Evolutionary conservation across 2,329 filamentous ascomycete species (phyloP), one percentile per base, ranked within the genome.

Genomic region (Atkinsonella hypoxylon): DNA sequence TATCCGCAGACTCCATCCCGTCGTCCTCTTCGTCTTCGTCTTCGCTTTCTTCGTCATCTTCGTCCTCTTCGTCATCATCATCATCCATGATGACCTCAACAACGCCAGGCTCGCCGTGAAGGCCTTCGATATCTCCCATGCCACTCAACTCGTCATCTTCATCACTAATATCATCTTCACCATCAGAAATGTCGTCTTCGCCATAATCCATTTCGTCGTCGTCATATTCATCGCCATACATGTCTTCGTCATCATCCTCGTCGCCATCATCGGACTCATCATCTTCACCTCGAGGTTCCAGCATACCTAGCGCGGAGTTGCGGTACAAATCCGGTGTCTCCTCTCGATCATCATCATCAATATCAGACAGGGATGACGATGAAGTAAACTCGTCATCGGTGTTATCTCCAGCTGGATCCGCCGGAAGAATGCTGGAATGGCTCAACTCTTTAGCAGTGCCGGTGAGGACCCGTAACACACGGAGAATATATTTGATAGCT

Each of bases 251-350:
- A 45, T 89, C 89, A 54, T 81, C 76, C 54, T 69, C 83, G 52
- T 87, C 81, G 53, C 83, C 84, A 15, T 82, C 83, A 32, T 88
- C 86, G 34, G 87, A 89, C 47, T 88, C 89, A 55, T 91, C 88
- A 54, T 87, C 84, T 53, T 89, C 85, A 52, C 85, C 81, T 47
- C 83, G 81, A 56, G 87, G 84, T 64, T 97, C 93, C 49, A 96
- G 83, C 82, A 97, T 94, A 47, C 93, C 91, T 20, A 98, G 74
- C 1, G 94, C 89, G 2, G 93, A 97, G 66, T 97, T 95, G 49
- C 94, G 86, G 71, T 96, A 97, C 18, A 98, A 77, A 68, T 98
- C 93, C 31, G 94, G 93, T 5, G 94, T 98, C 64, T 97, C 93
- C 66, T 95, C 89, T 43, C 89, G 83, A 51, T 88, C 84, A 20